Evolutionary conservation across 2,329 filamentous ascomycete genomes (phyloP), one percentile per base, ranked within the genome.

Genomic region (Colletotrichum godetiae): DNA sequence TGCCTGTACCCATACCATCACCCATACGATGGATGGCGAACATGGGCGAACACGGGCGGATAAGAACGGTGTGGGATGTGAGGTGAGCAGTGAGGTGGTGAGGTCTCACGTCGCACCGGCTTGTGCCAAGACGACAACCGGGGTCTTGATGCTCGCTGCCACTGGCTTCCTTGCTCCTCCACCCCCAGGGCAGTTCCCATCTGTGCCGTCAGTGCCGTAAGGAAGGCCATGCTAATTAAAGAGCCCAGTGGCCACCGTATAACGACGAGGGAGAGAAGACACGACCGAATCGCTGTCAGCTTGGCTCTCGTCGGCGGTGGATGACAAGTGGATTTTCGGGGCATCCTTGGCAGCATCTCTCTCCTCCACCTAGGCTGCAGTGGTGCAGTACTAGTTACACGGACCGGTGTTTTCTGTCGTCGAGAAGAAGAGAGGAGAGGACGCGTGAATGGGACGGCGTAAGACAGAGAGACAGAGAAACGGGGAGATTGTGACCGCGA

Each of bases 61-160:
- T 65, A 71, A 66, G 67, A 42, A 73, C 56, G 69, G 61, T 66
- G 62, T 57, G 61, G 60, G 71, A 73, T 69, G 66, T 59, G 69
- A 65, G 70, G 60, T 70, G 37, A 42, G 37, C 15, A 42, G 15
- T 6, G 37, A 42, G 37, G 37, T 42, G 37, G 37, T 42, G 67
- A 73, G 56, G 71, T 73, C 71, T 73, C 71, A 73, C 49, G 67
- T 70, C 60, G 70, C 46, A 69, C 70, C 55, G 53, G 22, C n/a
- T 35, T 27, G 29, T 70, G 67, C 60, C 60, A 73, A 71, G 67
- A 65, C 8, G 27, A 35, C 46, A 29, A 8, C 35, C 33, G 60
- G 35, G 53, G 65, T 46, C 29, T 65, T 71, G 53, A 33, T 67
- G 53, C 35, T 66, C 24, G 35, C 27, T 22, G 27, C 6, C 15